Evolutionary conservation across 192 early-diverging fungal species (phyloP).

Genomic region (Coemansia asiatica): DNA sequence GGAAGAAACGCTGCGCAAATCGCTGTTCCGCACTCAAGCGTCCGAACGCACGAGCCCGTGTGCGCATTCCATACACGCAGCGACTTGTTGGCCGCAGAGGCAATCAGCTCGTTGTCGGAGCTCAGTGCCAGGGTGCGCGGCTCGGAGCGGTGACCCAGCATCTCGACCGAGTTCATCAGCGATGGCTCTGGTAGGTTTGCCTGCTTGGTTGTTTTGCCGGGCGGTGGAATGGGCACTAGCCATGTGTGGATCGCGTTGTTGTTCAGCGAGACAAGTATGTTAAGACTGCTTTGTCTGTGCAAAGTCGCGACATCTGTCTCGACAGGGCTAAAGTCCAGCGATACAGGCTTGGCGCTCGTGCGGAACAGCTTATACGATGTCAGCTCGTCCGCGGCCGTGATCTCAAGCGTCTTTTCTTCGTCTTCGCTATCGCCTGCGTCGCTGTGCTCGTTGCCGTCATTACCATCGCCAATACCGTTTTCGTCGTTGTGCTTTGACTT

Average conservation of each 20-base stretch:
- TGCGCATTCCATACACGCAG: slow-evolving; percentile 91
- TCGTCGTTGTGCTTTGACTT: slow-evolving; percentile 34
- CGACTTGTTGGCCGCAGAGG: slow-evolving; percentile 77
- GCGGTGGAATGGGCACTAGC: slow-evolving; percentile 58
- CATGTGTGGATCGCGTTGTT: slow-evolving; percentile 88
- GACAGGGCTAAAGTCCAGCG: slow-evolving; percentile 55
- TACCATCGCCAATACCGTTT: slow-evolving; percentile 40
- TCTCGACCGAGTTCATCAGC: slow-evolving; percentile 70
- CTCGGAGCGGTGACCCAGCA: slow-evolving; percentile 88
- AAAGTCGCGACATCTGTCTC: slow-evolving; percentile 24
- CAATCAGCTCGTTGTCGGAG: slow-evolving; percentile 82
- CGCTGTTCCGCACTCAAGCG: slow-evolving; percentile 88
- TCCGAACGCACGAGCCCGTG: slow-evolving; percentile 80
- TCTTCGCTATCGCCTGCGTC: slow-evolving; percentile 10
- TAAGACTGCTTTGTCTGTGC: slow-evolving; percentile 31
- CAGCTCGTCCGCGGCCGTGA: slow-evolving; percentile 78
- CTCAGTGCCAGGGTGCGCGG: slow-evolving; percentile 87
- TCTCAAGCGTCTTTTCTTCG: slow-evolving; percentile 16
- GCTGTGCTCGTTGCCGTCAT: slow-evolving; percentile 43
- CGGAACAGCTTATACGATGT: slow-evolving; percentile 70
- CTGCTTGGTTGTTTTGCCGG: slow-evolving; percentile 60
- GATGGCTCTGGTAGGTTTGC: slow-evolving; percentile 67
- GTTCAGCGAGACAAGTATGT: slow-evolving; percentile 70
- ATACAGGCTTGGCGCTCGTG: slow-evolving; percentile 75
- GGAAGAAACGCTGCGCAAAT: slow-evolving; percentile 93